These are phyloP conservation scores for Carex scoparia DNA, from an alignment of 176 grass and related monocot species.

Conservation along the genomic window DNA sequence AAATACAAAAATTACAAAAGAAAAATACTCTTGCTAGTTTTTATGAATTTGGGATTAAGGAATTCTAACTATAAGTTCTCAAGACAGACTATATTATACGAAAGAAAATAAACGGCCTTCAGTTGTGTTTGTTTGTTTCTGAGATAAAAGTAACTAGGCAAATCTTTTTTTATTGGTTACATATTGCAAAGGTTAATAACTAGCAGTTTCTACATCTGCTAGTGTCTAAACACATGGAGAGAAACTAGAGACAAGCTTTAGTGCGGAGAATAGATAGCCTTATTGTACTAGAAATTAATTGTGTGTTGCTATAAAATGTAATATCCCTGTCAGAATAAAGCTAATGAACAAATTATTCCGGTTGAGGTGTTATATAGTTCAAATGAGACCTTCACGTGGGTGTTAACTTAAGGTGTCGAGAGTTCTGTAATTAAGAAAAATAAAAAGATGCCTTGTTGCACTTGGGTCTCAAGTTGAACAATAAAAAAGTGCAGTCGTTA, in stretches of 20 bases:
- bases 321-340: background rate
- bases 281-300: background rate
- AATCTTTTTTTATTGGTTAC: too few relatives aligned
- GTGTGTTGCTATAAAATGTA: background rate
- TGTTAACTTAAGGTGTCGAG: background rate
- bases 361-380: background rate
- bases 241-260: background rate
- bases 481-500: background rate
- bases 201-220: background rate
- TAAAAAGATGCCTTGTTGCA: background rate
- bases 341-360: background rate
- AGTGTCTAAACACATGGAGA: background rate
- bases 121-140: too few relatives aligned
- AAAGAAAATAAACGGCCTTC: too few relatives aligned
- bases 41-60: too few relatives aligned
- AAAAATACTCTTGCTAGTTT: too few relatives aligned
- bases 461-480: background rate
- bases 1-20: too few relatives aligned
- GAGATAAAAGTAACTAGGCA: too few relatives aligned
- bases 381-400: background rate
- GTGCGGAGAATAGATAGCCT: background rate
- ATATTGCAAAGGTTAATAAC: too few relatives aligned
- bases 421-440: too few relatives aligned
- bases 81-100: too few relatives aligned
- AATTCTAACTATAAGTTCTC: too few relatives aligned